These are phyloP conservation scores for Zalaria obscura DNA, from an alignment of 2,329 filamentous ascomycete species.

Conservation along the genomic window DNA sequence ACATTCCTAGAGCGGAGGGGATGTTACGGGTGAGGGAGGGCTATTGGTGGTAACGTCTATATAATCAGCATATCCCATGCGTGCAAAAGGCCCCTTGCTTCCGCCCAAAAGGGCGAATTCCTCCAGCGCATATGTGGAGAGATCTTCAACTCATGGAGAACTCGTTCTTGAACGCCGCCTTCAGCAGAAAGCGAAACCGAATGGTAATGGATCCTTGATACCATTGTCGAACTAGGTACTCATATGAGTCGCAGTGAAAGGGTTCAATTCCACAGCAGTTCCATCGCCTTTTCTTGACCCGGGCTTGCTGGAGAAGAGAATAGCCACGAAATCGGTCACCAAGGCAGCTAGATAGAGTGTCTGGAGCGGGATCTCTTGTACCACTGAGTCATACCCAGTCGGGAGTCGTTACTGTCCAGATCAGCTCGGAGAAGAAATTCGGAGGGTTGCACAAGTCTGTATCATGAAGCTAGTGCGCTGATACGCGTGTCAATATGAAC, in stretches of 20 bases:
- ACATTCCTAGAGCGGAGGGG: not conserved
- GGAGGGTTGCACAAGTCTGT: no score
- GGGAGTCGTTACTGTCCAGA: no score
- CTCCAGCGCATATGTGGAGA: not conserved
- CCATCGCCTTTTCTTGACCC: constrained; percentile 1
- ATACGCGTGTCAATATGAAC: no score
- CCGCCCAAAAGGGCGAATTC: not conserved
- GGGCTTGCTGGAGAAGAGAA: not conserved
- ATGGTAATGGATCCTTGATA: not conserved
- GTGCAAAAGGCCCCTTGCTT: constrained; percentile 2
- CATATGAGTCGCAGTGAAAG: not conserved
- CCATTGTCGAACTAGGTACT: not conserved
- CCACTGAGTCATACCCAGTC: no score
- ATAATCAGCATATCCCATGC: not conserved
- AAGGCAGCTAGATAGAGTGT: no score
- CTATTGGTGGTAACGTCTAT: no score
- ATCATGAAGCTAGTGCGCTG: no score
- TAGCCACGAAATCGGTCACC: no score
- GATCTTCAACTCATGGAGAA: not conserved
- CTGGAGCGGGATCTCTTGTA: no score
- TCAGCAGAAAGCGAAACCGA: not conserved
- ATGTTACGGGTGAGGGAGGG: not conserved
- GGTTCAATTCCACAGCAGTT: constrained; percentile 1
- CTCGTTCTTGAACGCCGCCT: not conserved
- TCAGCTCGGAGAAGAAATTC: no score